Evolutionary conservation across 805 yeast genomes (phyloP).

Genomic region (Yamadazyma endophytica): DNA sequence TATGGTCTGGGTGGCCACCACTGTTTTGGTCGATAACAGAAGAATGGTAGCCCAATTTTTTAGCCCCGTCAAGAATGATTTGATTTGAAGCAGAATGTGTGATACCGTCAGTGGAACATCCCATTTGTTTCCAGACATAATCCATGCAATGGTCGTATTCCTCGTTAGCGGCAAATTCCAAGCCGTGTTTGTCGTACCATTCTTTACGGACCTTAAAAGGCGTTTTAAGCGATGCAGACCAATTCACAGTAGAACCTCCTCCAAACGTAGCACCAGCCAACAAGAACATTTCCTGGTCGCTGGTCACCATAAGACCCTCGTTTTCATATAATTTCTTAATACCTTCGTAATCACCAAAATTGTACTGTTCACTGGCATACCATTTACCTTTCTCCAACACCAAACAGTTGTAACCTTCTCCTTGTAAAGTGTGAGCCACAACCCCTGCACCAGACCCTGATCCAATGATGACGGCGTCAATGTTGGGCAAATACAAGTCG

Average conservation of each 20-base stretch:
- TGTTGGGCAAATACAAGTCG: conserved; percentile 31
- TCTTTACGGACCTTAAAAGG: conserved; percentile 48
- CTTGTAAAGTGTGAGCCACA: conserved; percentile 42
- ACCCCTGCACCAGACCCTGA: conserved; percentile 56
- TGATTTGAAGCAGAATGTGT: conserved; percentile 44
- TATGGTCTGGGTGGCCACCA: conserved; percentile 37
- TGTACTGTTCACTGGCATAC: conserved; percentile 29
- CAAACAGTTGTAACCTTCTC: conserved; percentile 39
- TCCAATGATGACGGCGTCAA: conserved; percentile 47
- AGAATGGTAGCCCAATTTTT: conserved; percentile 41
- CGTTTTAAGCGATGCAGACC: conserved; percentile 51
- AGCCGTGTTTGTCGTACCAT: conserved; percentile 45
- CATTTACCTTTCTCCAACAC: conserved; percentile 51
- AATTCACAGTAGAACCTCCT: conserved; percentile 56
- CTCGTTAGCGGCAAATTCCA: conserved; percentile 42
- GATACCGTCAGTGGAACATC: conserved; percentile 34
- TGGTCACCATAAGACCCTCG: conserved; percentile 31
- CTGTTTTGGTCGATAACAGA: conserved; percentile 44
- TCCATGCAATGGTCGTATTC: conserved; percentile 42
- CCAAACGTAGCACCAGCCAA: conserved; percentile 55
- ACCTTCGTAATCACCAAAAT: conserved; percentile 35
- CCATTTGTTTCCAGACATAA: conserved; percentile 47
- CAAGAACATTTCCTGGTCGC: conserved; percentile 29
- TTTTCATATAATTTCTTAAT: conserved; percentile 33
- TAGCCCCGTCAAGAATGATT: conserved; percentile 40